Base-by-base conservation (phyloP, 768 basidiomycete species). In the Hygrocybe coccinea region DNA sequence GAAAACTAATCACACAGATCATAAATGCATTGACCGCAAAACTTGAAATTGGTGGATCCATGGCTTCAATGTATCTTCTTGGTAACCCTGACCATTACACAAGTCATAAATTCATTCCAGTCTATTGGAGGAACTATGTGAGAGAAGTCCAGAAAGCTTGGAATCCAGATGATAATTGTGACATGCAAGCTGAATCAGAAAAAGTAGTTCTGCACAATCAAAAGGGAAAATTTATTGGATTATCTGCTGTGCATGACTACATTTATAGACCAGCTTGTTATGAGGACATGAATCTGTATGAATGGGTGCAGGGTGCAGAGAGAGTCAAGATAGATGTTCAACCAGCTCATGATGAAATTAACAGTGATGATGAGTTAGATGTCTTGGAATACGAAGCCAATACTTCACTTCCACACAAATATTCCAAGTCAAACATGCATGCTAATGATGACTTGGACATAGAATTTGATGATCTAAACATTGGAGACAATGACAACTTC, bases 61-160 rank as follows among this genome's bases (percentile, higher is more conserved):
- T 68, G 60, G 63, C 61, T 21, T 61, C 55, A 15, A 36, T 64
- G 35, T 65, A 68, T 47, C 50, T 68, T 12, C 52, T 68, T 10
- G 65, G 61, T 17, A 51, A 64, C 57, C 67, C 67, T 21, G 68
- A 71, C 45, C 67, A 71, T 41, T 73, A 71, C 52, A 70, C 64
- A 5, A 69, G 61, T 35, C 65, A 69, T 54, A 43, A 25, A 36
- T 73, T 72, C 60, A 56, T 65, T 8, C 54, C 57, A 22, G 33
- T 58, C 35, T 58, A 58, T 37, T 58, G 41, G 56, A 25, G 49
- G 37, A 53, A 19, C n/a, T 58, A 36, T 61, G 65, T 69, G 5
- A n/a, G 25, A 6, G 59, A 67, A 29, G 60, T 63, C 21, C 21
- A 19, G 15, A 46, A 46, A 7, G n/a, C 15, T 19, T 22, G 21